These are phyloP conservation scores for Fusarium protoensiforme DNA, from an alignment of 2,329 filamentous ascomycete species.

Conservation along the genomic window DNA sequence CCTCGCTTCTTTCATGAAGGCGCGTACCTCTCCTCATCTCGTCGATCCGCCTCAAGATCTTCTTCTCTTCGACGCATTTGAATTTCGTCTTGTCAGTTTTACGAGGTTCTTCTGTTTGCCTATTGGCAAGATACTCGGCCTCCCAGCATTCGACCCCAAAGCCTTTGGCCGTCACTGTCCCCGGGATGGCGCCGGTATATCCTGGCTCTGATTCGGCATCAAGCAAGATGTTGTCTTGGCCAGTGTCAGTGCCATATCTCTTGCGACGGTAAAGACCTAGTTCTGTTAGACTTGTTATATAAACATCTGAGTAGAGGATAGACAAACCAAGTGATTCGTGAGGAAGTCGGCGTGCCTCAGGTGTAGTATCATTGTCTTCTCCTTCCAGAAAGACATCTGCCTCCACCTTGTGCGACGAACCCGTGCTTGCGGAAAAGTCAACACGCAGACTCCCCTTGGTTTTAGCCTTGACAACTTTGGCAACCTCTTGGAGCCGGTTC, in stretches of 20 bases:
- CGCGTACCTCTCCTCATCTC: not conserved
- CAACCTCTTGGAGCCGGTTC: not conserved
- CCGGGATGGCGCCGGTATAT: not conserved
- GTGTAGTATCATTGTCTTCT: not conserved
- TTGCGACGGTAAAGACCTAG: not conserved
- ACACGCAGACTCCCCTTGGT: not conserved
- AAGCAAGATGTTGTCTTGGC: not conserved
- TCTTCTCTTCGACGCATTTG: not conserved
- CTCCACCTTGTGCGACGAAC: not conserved
- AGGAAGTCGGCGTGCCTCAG: not conserved
- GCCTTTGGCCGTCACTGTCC: not conserved
- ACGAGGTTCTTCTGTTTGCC: not conserved
- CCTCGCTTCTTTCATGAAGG: not conserved
- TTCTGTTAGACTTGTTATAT: not conserved
- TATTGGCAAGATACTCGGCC: not conserved
- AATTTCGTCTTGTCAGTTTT: not conserved
- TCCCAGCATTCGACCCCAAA: not conserved
- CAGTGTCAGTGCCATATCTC: not conserved
- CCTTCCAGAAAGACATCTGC: not conserved
- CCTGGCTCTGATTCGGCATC: not conserved
- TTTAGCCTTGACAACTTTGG: not conserved
- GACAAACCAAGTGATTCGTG: conserved; percentile 4
- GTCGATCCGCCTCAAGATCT: not conserved
- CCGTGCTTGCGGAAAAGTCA: not conserved
- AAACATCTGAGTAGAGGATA: not conserved